These are phyloP conservation scores for Barnettozyma populi DNA, from an alignment of 805 yeast genomes.

Conservation along the genomic window DNA sequence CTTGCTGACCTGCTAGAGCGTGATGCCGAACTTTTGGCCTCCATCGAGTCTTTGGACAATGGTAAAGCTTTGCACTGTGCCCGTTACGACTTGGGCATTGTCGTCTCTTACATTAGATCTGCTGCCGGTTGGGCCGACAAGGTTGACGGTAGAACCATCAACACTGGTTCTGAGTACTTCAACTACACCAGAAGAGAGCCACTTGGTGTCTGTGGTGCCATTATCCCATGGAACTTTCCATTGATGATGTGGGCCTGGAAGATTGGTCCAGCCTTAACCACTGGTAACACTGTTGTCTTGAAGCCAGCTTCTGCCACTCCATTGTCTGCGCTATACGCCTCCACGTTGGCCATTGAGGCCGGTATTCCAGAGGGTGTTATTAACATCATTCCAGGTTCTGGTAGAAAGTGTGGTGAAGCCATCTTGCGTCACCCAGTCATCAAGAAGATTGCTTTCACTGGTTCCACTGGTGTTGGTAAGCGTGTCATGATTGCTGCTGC, in stretches of 20 bases:
- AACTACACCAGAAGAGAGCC: constrained; percentile 69
- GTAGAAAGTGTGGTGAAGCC: constrained; percentile 67
- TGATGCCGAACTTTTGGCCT: constrained; percentile 55
- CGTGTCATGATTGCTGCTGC: constrained; percentile 66
- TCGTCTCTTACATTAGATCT: constrained; percentile 60
- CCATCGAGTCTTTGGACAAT: constrained; percentile 69
- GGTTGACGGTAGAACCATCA: constrained; percentile 56
- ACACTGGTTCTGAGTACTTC: constrained; percentile 58
- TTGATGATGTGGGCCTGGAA: constrained; percentile 77
- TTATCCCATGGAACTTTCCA: constrained; percentile 85
- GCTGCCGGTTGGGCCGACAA: constrained; percentile 74
- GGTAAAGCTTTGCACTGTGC: constrained; percentile 70
- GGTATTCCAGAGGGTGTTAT: constrained; percentile 75
- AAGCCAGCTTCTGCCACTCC: constrained; percentile 80
- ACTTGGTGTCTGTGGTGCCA: constrained; percentile 77
- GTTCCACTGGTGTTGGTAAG: constrained; percentile 74
- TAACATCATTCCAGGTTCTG: constrained; percentile 70
- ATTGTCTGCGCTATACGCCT: constrained; percentile 61
- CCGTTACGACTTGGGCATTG: constrained; percentile 61
- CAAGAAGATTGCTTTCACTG: constrained; percentile 76
- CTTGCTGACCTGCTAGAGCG: constrained; percentile 67
- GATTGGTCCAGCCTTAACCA: constrained; percentile 70
- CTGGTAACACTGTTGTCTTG: constrained; percentile 68
- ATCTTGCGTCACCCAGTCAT: constrained; percentile 63
- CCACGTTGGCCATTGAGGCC: constrained; percentile 56